Percentiles rank a stretch among this genome's conserved stretches.
These are phyloP conservation scores for Microdochium bolleyi DNA, from an alignment of 2,329 filamentous ascomycete species.

Conservation along the genomic window DNA sequence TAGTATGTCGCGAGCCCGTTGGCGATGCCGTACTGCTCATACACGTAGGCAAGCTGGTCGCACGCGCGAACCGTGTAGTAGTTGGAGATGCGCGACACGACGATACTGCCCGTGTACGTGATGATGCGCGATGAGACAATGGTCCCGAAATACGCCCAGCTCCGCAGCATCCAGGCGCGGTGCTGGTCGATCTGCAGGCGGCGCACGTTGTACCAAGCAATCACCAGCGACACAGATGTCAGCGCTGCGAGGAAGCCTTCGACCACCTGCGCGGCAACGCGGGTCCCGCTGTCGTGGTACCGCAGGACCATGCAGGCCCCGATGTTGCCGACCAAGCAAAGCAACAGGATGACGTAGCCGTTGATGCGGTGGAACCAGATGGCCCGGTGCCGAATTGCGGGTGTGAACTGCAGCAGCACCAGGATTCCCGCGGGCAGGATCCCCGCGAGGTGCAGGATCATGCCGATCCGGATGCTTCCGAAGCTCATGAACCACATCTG, in stretches of 20 bases:
- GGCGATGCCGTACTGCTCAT: no score
- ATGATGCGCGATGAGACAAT: conserved; percentile 46
- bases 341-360: conserved; percentile 44
- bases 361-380: conserved; percentile 51
- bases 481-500: conserved; percentile 28
- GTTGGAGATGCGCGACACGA: conserved; percentile 20
- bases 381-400: conserved; percentile 34
- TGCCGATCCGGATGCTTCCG: conserved; percentile 23
- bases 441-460: conserved; percentile 34
- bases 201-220: conserved; percentile 51
- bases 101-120: conserved; percentile 29
- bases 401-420: conserved; percentile 39
- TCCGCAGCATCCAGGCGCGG: conserved; percentile 54
- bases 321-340: conserved; percentile 35
- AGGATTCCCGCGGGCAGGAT: conserved; percentile 37
- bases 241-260: conserved; percentile 34
- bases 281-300: conserved; percentile 44
- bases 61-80: conserved; percentile 30
- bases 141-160: conserved; percentile 39
- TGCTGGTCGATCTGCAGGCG: conserved; percentile 55
- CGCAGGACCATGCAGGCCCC: conserved; percentile 43
- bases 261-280: conserved; percentile 36
- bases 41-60: conserved; percentile 32
- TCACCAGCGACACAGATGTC: conserved; percentile 29
- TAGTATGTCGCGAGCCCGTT: conserved; percentile 19